phyloP scores from a whole-genome alignment of 2,329 filamentous ascomycete species.

The Colletotrichum costaricense region DNA sequence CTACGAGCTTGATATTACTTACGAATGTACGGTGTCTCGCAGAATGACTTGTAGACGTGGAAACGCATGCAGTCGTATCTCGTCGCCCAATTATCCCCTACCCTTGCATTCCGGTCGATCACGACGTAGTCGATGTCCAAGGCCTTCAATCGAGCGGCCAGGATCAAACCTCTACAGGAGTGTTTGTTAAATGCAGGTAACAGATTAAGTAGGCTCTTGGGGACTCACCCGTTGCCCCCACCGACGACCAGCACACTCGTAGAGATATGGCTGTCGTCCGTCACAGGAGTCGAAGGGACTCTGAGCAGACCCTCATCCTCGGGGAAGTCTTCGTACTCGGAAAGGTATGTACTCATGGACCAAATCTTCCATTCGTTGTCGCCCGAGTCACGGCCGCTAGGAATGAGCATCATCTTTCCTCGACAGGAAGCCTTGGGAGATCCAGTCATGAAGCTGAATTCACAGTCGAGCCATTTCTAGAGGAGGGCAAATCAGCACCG shows the following conservation, averaged over 20 bases:
- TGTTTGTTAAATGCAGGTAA: background rate
- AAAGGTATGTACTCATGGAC: conserved; percentile 45
- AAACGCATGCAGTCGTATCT: conserved; percentile 53
- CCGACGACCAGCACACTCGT: conserved; percentile 50
- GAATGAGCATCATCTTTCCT: conserved; percentile 47
- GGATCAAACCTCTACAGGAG: conserved; percentile 39
- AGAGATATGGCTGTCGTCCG: conserved; percentile 34
- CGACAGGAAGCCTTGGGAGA: conserved; percentile 43
- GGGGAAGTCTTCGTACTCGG: conserved; percentile 37
- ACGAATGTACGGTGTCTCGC: conserved; percentile 49
- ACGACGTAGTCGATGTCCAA: conserved; percentile 48
- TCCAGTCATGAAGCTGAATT: conserved; percentile 45
- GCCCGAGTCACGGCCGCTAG: background rate
- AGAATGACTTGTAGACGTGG: conserved; percentile 50
- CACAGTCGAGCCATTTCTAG: conserved; percentile 31
- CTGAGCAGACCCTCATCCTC: conserved; percentile 44
- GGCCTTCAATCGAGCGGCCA: conserved; percentile 52
- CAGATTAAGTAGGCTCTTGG: accelerated
- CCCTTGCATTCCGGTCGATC: conserved; percentile 46
- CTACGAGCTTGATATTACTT: background rate
- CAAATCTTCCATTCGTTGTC: conserved; percentile 47
- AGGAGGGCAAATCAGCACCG: background rate
- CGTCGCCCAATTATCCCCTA: conserved; percentile 52
- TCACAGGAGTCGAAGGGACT: conserved; percentile 36
- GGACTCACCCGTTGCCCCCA: conserved; percentile 46